Evolutionary conservation across 768 basidiomycete species (phyloP).

Genomic region (Lactifluus hygrophoroides): DNA sequence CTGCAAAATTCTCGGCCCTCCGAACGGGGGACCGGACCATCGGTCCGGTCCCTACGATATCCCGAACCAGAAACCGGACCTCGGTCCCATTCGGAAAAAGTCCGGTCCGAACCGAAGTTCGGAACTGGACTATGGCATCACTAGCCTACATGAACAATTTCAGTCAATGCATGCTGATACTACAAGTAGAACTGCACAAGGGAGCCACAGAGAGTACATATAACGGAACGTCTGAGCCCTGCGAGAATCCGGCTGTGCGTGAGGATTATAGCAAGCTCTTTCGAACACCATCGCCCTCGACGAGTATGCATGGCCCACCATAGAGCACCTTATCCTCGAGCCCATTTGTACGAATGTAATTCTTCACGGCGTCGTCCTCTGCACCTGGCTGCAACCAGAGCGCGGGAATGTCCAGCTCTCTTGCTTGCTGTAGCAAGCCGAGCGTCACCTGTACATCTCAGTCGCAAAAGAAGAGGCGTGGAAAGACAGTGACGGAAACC

Average conservation of each 20-base stretch:
- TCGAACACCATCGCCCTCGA: constrained; percentile 56
- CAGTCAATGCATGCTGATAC: not conserved
- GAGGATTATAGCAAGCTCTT: constrained; percentile 12
- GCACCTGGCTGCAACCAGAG: constrained; percentile 92
- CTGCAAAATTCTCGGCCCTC: no score
- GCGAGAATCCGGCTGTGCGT: not conserved
- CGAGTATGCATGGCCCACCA: constrained; percentile 78
- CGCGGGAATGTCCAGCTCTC: constrained; percentile 59
- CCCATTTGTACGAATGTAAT: constrained; percentile 58
- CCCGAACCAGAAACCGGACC: no score
- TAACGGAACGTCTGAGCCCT: not conserved
- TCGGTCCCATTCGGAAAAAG: no score
- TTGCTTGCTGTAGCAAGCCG: constrained; percentile 53
- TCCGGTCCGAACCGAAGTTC: no score
- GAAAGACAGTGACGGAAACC: not conserved
- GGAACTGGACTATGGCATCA: no score
- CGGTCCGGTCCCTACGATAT: no score
- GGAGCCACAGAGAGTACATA: not conserved
- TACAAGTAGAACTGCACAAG: no score
- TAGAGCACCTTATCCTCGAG: constrained; percentile 62
- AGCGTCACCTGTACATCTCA: constrained; percentile 53
- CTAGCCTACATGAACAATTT: not conserved
- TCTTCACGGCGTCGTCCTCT: constrained; percentile 52
- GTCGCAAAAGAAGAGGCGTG: not conserved
- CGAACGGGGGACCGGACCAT: no score